Evolutionary conservation across 2,329 filamentous ascomycete genomes (phyloP), one percentile per base, ranked within the genome.

Genomic region (Capronia americana): DNA sequence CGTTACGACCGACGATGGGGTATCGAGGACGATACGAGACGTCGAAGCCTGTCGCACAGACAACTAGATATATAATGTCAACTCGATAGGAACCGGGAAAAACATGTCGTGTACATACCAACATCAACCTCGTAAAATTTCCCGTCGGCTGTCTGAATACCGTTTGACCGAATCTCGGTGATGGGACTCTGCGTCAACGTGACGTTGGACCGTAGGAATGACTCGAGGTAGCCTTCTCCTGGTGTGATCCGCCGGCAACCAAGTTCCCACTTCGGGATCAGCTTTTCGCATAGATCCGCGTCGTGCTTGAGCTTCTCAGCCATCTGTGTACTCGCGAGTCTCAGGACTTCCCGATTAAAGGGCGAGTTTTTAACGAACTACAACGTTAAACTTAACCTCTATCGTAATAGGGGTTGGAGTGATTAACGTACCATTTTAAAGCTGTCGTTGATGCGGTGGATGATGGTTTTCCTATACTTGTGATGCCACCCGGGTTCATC

Each of bases 161-260:
- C n/a, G n/a, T n/a, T n/a, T n/a, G n/a, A n/a, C n/a, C n/a, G n/a
- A n/a, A n/a, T 78, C 7, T 73, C 68, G 0, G 71, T 69, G 14
- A 79, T 79, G 20, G 78, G 69, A 44, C 77, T 77, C 23, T 71
- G n/a, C n/a, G n/a, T n/a, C n/a, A n/a, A n/a, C n/a, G n/a, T n/a
- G n/a, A n/a, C n/a, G n/a, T n/a, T n/a, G n/a, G n/a, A n/a, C n/a
- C n/a, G n/a, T n/a, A n/a, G n/a, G n/a, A n/a, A n/a, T n/a, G n/a
- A n/a, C 70, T 85, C 81, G 7, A 86, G 79, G 69, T 84, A 86
- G 0, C 83, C 82, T 20, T 81, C 80, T 0, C 83, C 83, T 0
- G 84, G 84, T 0, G 84, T 84, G 24, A 84, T 69, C 1, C 83
- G 76, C 12, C 82, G 76, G 64, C 83, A 85, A 0, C 82, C 83